A percentile compares a stretch with the other conserved stretches of the same genome.
phyloP scores from a whole-genome alignment of 1,284 basidiomycete genomes.

The Cerrena zonata region DNA sequence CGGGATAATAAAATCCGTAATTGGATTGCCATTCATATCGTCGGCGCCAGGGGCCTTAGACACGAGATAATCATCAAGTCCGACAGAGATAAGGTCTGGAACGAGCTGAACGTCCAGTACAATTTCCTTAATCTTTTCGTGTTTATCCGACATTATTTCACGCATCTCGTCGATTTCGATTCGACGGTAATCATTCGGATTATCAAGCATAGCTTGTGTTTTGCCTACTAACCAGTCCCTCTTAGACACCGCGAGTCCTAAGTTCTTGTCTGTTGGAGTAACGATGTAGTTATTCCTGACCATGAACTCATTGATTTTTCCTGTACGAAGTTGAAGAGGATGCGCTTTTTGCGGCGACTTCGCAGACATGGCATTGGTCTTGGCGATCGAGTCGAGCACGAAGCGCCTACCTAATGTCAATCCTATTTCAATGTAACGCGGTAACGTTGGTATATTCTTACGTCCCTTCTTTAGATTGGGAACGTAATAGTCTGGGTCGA shows the following conservation, averaged over 20 bases:
- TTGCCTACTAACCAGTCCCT: constrained; percentile 10
- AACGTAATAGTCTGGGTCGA: too few species aligned
- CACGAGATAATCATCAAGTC: background rate
- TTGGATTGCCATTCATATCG: constrained; percentile 14
- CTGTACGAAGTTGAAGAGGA: too few species aligned
- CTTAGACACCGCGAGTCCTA: constrained; percentile 9
- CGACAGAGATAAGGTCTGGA: background rate
- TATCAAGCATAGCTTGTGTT: constrained; percentile 7
- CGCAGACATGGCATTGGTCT: too few species aligned
- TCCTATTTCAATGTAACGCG: too few species aligned
- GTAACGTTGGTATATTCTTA: too few species aligned
- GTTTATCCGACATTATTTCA: background rate
- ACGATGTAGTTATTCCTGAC: too few species aligned
- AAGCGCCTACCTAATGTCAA: too few species aligned
- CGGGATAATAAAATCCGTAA: constrained; percentile 20
- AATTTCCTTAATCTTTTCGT: background rate
- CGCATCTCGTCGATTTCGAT: background rate
- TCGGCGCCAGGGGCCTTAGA: background rate
- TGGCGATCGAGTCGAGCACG: too few species aligned
- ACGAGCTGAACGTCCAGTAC: background rate
- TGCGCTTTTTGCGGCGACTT: too few species aligned
- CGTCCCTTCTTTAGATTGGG: too few species aligned
- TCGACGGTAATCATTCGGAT: constrained; percentile 6
- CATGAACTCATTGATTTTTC: too few species aligned
- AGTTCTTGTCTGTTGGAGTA: too few species aligned